These are phyloP conservation scores for Psilocybe sp. DNA, from an alignment of 768 basidiomycete species.

Conservation along the genomic window DNA sequence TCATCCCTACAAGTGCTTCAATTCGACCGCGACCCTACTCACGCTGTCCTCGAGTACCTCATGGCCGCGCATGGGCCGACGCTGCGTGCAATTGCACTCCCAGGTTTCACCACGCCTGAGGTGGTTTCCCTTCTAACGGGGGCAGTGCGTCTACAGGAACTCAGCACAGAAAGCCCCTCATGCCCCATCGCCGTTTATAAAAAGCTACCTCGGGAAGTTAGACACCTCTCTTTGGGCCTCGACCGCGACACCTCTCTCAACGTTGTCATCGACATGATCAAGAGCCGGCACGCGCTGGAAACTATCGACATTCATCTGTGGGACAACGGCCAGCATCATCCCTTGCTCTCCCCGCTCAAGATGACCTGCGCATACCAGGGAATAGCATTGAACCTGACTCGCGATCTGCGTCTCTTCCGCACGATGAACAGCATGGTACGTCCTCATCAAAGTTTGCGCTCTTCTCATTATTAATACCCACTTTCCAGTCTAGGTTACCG, in stretches of 20 bases:
- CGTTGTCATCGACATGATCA: constrained; percentile 54
- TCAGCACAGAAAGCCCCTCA: constrained; percentile 55
- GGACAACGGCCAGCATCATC: constrained; percentile 47
- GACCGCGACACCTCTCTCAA: constrained; percentile 54
- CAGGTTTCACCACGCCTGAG: constrained; percentile 48
- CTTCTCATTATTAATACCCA: neutral
- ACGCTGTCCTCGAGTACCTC: constrained; percentile 53
- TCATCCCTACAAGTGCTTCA: constrained; percentile 50
- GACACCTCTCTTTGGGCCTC: constrained; percentile 60
- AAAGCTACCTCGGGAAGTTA: constrained; percentile 43
- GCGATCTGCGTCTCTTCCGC: constrained; percentile 53
- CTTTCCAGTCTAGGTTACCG: neutral
- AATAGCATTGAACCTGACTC: constrained; percentile 49
- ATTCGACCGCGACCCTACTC: constrained; percentile 58
- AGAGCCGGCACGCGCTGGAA: constrained; percentile 39
- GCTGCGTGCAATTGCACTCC: constrained; percentile 56
- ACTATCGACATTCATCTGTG: constrained; percentile 54
- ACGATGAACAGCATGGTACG: constrained; percentile 12
- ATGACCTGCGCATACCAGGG: constrained; percentile 65
- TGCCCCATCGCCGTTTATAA: constrained; percentile 44
- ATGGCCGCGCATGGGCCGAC: constrained; percentile 44
- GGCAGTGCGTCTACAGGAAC: constrained; percentile 49
- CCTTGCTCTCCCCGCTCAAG: constrained; percentile 51
- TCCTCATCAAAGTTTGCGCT: neutral
- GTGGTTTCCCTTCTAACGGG: constrained; percentile 42